phyloP scores from a whole-genome alignment of 116 monocot genomes.

The Phalaenopsis hybrid region DNA sequence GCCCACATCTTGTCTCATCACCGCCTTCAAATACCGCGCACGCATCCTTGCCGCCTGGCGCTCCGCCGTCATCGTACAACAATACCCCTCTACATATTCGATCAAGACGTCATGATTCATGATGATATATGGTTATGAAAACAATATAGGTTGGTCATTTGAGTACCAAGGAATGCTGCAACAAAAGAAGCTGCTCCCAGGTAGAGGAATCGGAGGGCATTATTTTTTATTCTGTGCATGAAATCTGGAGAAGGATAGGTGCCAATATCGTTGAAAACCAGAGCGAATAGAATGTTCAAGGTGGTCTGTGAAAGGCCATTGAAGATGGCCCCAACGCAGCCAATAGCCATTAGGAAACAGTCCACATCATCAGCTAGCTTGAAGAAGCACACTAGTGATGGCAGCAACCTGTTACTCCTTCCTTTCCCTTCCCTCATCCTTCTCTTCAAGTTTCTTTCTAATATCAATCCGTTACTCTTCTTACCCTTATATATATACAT shows the following conservation, averaged over 20 bases:
- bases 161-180: neutral
- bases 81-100: slow-evolving; percentile 46
- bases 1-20: slow-evolving; percentile 64
- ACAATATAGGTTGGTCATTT: neutral
- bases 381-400: slow-evolving; percentile 5
- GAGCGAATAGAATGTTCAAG: slow-evolving; percentile 17
- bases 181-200: neutral
- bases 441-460: no score
- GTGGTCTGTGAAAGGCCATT: slow-evolving; percentile 23
- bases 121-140: no score
- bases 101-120: neutral
- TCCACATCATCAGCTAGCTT: slow-evolving; percentile 26
- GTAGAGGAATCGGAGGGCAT: neutral
- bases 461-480: no score
- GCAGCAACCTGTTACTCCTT: no score
- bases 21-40: slow-evolving; percentile 49
- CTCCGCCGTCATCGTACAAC: slow-evolving; percentile 69
- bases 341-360: slow-evolving; percentile 19
- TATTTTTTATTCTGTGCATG: neutral
- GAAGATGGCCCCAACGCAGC: slow-evolving; percentile 22
- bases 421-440: no score
- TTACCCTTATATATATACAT: no score
- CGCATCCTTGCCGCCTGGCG: slow-evolving; percentile 68
- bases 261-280: slow-evolving; percentile 23
- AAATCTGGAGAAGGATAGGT: neutral